Percentiles rank a stretch among this genome's conserved stretches.
Conservation (phyloP, 495 filamentous ascomycete genomes). For the Penicillium cinerascens region DNA sequence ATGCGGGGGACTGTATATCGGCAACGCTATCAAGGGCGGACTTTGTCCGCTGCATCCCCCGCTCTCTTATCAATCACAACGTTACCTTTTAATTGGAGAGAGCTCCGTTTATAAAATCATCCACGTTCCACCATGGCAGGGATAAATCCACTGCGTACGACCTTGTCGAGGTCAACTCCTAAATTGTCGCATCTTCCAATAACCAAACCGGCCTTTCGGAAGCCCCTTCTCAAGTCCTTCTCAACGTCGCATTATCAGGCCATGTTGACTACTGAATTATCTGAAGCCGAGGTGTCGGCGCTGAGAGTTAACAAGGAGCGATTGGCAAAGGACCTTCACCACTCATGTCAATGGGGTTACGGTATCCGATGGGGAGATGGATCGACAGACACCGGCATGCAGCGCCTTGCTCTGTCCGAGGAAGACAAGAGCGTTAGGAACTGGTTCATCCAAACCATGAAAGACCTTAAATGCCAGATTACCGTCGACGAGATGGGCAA, state of each 20-base stretch:
- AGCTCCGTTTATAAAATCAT: conserved; percentile 4
- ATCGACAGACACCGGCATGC: conserved; percentile 62
- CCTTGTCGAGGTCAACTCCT: background rate
- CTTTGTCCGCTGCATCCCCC: conserved; percentile 13
- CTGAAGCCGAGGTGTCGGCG: conserved; percentile 38
- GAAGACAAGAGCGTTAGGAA: conserved; percentile 68
- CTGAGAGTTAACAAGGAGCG: conserved; percentile 57
- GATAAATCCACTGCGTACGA: background rate
- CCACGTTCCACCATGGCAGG: conserved; percentile 3
- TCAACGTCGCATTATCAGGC: conserved; percentile 23
- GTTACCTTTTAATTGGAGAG: background rate
- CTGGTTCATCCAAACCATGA: conserved; percentile 70
- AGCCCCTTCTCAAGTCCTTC: conserved; percentile 15
- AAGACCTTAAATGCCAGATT: conserved; percentile 58
- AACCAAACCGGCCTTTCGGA: background rate
- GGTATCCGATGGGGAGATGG: conserved; percentile 60
- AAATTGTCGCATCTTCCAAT: background rate
- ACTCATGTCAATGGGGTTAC: conserved; percentile 64
- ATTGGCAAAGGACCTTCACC: conserved; percentile 59
- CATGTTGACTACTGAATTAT: conserved; percentile 41
- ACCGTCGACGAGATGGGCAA: conserved; percentile 68
- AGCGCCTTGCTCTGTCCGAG: conserved; percentile 63
- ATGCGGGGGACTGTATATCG: conserved; percentile 5
- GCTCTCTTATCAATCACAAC: conserved; percentile 18
- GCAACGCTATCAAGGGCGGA: conserved; percentile 9